Evolutionary conservation across 768 basidiomycete species (phyloP), one percentile per base, ranked within the genome.

Genomic region (Macrolepiota dolichaula): DNA sequence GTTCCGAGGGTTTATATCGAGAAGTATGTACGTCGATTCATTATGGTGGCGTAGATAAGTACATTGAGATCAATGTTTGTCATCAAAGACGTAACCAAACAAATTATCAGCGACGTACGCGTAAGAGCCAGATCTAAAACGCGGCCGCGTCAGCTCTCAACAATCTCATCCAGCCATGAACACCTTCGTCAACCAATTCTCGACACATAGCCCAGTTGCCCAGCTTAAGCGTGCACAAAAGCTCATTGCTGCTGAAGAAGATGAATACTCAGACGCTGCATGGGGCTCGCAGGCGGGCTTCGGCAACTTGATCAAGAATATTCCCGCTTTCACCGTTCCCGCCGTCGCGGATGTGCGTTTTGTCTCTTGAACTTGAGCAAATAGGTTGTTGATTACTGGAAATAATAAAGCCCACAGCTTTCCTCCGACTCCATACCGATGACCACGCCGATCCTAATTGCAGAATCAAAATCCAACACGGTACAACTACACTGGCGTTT

Each of bases 401-500:
- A 10, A 62, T 15, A 44, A 15, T 44, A 2, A 73, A 98, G 96
- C 96, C 96, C 9, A 82, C 91, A 51, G 80, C 91, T 4, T 99
- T 99, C 77, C 80, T 99, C 68, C 84, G 90, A 68, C 77, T 96
- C 59, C 95, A 98, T 77, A 98, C 96, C 46, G 95, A 98, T 73
- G 95, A 97, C 78, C 89, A 87, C 64, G 94, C 94, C 61, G 94
- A 98, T 80, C 92, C 94, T 44, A 86, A 83, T 61, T 97, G 95
- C 79, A 88, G 85, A 75, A 98, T 99, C 76, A 98, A 98, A 81
- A 96, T 99, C 66, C 90, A 94, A 72, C 97, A 99, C 72, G 97
- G 97, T 68, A 99, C 97, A 27, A 99, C 97, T 10, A 98, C 97
- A 2, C 82, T 99, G 44, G 97, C 97, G 6, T 99, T 99, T 84